Evolutionary conservation across 306 rosid species (phyloP), one percentile per base, ranked within the genome.

Genomic region (Pterocarpus macrocarpus): DNA sequence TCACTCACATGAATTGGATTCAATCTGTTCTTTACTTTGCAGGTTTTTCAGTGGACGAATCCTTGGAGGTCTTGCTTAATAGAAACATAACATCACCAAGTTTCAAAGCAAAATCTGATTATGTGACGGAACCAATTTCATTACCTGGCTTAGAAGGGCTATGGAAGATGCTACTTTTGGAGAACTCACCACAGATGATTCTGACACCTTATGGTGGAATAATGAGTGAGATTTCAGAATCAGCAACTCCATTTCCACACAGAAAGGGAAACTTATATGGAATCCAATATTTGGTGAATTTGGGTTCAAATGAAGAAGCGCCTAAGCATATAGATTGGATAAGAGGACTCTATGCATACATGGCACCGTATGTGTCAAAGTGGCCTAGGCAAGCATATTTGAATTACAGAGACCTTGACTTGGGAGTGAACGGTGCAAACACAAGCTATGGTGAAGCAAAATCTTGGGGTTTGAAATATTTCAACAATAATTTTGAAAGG

Each of bases 61-160:
- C 89, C 7, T 11, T 65, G 15, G 77, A 87, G 1, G 76, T 87
- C 2, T 57, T 87, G 59, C 82, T 75, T 22, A 56, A 28, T 7
- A 64, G 88, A 61, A 83, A 77, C 35, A 63, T 14, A 55, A 64
- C 77, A 52, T 58, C 64, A 2, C 1, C 75, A 15, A 38, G 71
- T 53, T 85, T 4, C 64, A 85, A 85, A 61, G 81, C 65, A 8
- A 85, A 81, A 73, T 85, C 88, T 39, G 86, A 81, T n/a, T 85
- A 38, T 15, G 86, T 85, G 30, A 72, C 33, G 34, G 64, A 72
- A 33, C 71, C 86, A 0, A 78, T 85, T 59, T 69, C 88, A 3
- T 2, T 62, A 22, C 13, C 1, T 7, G 86, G 86, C 0, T 15
- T 85, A 28, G 71, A 77, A 57, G 83, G 83, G 50, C 15, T 85